A percentile compares a stretch with the other conserved stretches of the same genome.
phyloP scores from a whole-genome alignment of 2,329 filamentous ascomycete genomes.

The Xylariaceae sp. region DNA sequence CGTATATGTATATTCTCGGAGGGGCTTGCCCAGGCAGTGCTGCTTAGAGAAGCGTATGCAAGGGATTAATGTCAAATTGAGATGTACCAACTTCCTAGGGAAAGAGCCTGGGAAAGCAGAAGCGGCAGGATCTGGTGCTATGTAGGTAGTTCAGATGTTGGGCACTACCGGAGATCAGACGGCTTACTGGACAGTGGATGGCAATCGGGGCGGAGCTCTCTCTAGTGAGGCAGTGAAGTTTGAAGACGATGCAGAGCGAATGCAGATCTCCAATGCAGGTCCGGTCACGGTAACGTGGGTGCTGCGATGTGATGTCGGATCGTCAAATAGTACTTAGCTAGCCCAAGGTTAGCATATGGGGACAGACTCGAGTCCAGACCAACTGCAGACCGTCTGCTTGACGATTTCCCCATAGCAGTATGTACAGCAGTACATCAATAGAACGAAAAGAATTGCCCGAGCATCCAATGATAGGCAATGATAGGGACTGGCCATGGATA shows the following conservation, averaged over 20 bases:
- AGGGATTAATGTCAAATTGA: no score
- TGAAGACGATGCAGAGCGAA: background rate
- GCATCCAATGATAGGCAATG: background rate
- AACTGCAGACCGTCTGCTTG: no score
- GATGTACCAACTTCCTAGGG: no score
- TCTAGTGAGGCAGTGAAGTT: constrained; percentile 3
- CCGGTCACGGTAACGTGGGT: background rate
- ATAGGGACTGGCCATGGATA: background rate
- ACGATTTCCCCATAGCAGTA: no score
- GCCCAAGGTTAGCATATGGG: no score
- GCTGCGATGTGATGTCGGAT: background rate
- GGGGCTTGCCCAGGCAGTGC: background rate
- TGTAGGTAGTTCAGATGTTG: background rate
- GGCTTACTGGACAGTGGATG: background rate
- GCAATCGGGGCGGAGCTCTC: constrained; percentile 8
- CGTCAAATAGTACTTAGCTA: background rate
- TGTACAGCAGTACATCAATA: background rate
- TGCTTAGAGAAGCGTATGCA: no score
- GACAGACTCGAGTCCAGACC: no score
- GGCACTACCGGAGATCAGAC: background rate
- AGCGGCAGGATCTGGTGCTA: no score
- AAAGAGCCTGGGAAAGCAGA: no score
- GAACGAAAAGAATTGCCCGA: background rate
- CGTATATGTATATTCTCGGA: background rate
- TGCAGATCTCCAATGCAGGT: background rate